Conservation (phyloP, 129 eudicot genomes). For the Lactuca sativa region DNA sequence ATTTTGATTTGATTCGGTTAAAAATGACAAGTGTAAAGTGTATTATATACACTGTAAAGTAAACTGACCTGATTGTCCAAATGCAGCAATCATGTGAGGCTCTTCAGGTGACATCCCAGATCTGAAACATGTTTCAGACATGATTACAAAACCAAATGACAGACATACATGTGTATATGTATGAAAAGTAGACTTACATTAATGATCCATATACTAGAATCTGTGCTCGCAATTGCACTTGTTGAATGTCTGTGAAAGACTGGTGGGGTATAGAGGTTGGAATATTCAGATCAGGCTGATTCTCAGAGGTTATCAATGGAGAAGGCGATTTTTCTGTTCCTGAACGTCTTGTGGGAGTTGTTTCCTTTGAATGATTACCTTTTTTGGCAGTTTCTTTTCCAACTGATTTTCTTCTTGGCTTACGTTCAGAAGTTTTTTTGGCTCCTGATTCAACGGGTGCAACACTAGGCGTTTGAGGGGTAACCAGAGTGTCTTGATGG, state of each 20-base stretch:
- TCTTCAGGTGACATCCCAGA: slow-evolving; percentile 91
- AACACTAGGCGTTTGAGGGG: slow-evolving; percentile 35
- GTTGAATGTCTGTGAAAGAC: slow-evolving; percentile 86
- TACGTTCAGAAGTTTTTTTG: slow-evolving; percentile 56
- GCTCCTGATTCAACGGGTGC: slow-evolving; percentile 32
- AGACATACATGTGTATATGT: slow-evolving; percentile 3
- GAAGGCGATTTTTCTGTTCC: slow-evolving; percentile 32
- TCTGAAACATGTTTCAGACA: slow-evolving; percentile 43
- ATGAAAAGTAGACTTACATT: slow-evolving; percentile 52
- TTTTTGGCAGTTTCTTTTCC: slow-evolving; percentile 56
- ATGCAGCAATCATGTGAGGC: slow-evolving; percentile 92
- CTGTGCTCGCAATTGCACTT: slow-evolving; percentile 93
- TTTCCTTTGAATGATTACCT: slow-evolving; percentile 44
- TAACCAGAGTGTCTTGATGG: slow-evolving; percentile 30
- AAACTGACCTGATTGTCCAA: slow-evolving; percentile 77
- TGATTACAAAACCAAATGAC: slow-evolving; percentile 10
- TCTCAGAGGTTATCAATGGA: slow-evolving; percentile 17
- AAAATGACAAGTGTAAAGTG: slow-evolving; percentile 6
- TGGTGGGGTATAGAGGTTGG: slow-evolving; percentile 52
- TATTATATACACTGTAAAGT: neutral
- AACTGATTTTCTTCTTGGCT: slow-evolving; percentile 60
- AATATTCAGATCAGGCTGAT: slow-evolving; percentile 58
- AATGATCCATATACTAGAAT: slow-evolving; percentile 93
- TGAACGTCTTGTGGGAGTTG: slow-evolving; percentile 32
- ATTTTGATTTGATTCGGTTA: neutral